Conservation (phyloP, 2,329 filamentous ascomycete species). For the Epichloe aotearoae region DNA sequence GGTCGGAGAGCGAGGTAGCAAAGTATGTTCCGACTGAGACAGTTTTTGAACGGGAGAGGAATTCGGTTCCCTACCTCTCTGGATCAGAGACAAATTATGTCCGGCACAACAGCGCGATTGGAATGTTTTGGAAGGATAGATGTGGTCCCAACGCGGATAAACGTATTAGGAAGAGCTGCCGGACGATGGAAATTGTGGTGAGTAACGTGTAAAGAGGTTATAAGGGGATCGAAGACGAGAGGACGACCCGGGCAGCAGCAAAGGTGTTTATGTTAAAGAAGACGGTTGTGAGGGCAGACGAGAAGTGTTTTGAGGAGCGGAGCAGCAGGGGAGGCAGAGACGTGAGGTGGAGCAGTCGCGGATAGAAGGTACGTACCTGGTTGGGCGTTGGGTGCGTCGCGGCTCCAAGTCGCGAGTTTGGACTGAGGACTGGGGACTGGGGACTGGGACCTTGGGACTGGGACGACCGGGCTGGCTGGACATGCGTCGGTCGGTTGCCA, state of each 20-base stretch:
- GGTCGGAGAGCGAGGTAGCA: conserved; percentile 5
- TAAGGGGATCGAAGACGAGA: conserved; percentile 9
- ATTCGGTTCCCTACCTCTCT: conserved; percentile 23
- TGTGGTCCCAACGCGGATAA: conserved; percentile 17
- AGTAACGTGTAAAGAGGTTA: conserved; percentile 10
- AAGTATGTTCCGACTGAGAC: conserved; percentile 16
- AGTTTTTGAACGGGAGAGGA: conserved; percentile 15
- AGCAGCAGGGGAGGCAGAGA: conserved; percentile 18
- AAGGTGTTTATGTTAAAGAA: conserved; percentile 22
- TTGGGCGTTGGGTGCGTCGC: conserved; percentile 2
- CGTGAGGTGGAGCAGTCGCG: conserved; percentile 11
- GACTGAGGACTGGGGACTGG: background rate
- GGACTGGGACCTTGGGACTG: background rate
- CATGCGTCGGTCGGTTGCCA: conserved; percentile 6
- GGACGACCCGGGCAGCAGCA: conserved; percentile 13
- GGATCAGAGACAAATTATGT: conserved; percentile 18
- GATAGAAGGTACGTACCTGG: conserved; percentile 8
- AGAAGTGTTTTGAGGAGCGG: conserved; percentile 25
- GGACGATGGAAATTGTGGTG: conserved; percentile 13
- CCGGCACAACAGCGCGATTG: conserved; percentile 21
- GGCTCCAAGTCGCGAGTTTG: conserved; percentile 6
- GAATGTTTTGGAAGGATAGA: conserved; percentile 21
- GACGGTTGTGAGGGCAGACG: conserved; percentile 20
- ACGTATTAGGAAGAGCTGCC: conserved; percentile 16
- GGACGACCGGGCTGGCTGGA: background rate